These are phyloP conservation scores for Sisymbrium irio DNA, from an alignment of 345 rosid genomes.

Conservation along the genomic window DNA sequence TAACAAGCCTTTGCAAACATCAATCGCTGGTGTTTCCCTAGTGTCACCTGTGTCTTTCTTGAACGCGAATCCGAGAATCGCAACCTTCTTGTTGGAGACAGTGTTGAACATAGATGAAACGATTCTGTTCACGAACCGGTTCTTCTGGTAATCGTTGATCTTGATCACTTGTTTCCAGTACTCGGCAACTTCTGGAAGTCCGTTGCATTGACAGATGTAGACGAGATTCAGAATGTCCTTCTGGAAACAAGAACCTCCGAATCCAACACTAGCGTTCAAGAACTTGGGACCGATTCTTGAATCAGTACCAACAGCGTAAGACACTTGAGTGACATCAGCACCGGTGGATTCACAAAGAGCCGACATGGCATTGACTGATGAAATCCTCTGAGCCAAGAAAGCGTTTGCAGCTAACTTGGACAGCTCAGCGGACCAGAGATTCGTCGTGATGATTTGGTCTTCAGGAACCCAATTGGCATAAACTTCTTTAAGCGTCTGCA, in stretches of 20 bases:
- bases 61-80: constrained; percentile 79
- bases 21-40: constrained; percentile 88
- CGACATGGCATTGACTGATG: constrained; percentile 92
- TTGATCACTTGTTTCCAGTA: constrained; percentile 97
- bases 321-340: constrained; percentile 72
- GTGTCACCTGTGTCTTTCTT: constrained; percentile 95
- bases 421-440: constrained; percentile 94
- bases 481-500: constrained; percentile 68
- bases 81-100: constrained; percentile 78
- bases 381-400: constrained; percentile 89
- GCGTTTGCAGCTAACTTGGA: constrained; percentile 96
- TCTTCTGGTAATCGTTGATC: constrained; percentile 88
- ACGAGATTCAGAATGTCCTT: constrained; percentile 85
- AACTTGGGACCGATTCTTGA: constrained; percentile 84
- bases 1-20: constrained; percentile 88
- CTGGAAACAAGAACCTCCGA: constrained; percentile 91
- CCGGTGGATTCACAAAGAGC: constrained; percentile 91
- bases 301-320: constrained; percentile 84
- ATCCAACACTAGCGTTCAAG: constrained; percentile 74
- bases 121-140: constrained; percentile 78
- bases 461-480: constrained; percentile 90
- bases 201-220: constrained; percentile 91
- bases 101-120: constrained; percentile 92
- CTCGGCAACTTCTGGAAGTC: constrained; percentile 88
- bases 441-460: constrained; percentile 68